Evolutionary conservation across 1,284 basidiomycete genomes (phyloP), one percentile per base, ranked within the genome.

Genomic region (Trametes pubescens): DNA sequence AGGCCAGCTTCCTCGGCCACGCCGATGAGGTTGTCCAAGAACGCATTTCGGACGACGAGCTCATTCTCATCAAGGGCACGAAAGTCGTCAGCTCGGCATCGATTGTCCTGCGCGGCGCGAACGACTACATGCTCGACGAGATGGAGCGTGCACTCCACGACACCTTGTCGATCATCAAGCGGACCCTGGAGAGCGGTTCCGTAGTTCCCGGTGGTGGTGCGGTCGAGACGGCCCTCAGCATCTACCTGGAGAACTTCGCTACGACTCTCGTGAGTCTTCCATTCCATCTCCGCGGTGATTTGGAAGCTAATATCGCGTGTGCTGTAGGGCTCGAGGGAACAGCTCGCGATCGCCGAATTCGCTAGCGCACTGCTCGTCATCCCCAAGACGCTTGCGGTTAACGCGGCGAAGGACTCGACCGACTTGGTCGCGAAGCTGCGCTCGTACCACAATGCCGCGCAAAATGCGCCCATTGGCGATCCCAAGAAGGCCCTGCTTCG

Each of bases 61-160:
- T 98, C 52, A 99, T 99, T 77, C 83, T 99, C 64, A 85, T 99
- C 80, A 98, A 98, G 81, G 98, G 98, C 6, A 99, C 97, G 60
- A 99, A 98, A 81, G 91, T 96, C 38, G 96, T 99, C 76, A 96
- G 82, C 81, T 96, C 95, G 22, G 85, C 93, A 26, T 98, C 96
- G 44, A 93, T 99, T 75, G 89, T 99, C 64, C 82, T 99, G 66
- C 89, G 98, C 64, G 98, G 98, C 61, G 98, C 98, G 44, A 99
- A 99, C 79, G 98, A 99, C 80, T 99, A 98, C 79, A 95, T 99
- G 92, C 82, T 99, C 69, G 98, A 99, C 78, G 98, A 99, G 84
- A 99, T 99, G 98, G 98, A 99, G 81, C 85, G 98, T 38, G 90
- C 95, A 0, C 79, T 99, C 71, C 98, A 99, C 77, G 98, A 99